Base-by-base conservation (phyloP, 176 grass and related monocot species). In the Rhipidocladum racemiflorum region DNA sequence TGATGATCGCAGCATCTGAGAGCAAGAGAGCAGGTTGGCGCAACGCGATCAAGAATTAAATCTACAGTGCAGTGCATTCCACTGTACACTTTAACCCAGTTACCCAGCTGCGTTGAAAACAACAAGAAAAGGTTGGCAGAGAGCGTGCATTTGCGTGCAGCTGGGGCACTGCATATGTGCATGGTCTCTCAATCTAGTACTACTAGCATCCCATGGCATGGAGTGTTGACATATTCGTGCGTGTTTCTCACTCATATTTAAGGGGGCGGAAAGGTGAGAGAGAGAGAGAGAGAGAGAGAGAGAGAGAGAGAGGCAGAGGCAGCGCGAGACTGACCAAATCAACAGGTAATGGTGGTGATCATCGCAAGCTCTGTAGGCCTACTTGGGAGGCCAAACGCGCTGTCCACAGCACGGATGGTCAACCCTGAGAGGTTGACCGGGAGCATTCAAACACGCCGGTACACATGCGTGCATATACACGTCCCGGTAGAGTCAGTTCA, bases 291-390 rank as follows among this genome's bases (percentile, higher is more conserved):
- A 17, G 6, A 36, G n/a, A n/a, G n/a, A 27, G 5, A 27, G n/a
- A n/a, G n/a, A 6, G 35, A 6, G 43, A 48, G 3, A 27, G 5
- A 27, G 51, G 69, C 24, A 69, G 68, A 32, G 57, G 12, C 32
- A 34, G 32, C 3, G 32, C 4, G 55, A 30, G 17, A 48, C 3
- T 2, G 17, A 20, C 72, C 85, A 87, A 92, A 93, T 91, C 81
- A 89, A 60, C 72, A 85, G 72, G 90, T 86, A 91, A 93, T 89
- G 81, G 87, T 89, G 88, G 78, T 71, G 63, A 70, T 81, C 82
- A 86, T 86, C 70, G 44, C 53, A 66, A 79, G 65, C 60, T 83
- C 29, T 86, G 79, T 88, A 79, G 83, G 86, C 23, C 23, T 75
- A 86, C 30, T 49, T 75, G 77, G 82, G 64, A 39, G 44, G 27